These are phyloP conservation scores for Geosmithia flava DNA, from an alignment of 2,329 filamentous ascomycete species.

Conservation along the genomic window DNA sequence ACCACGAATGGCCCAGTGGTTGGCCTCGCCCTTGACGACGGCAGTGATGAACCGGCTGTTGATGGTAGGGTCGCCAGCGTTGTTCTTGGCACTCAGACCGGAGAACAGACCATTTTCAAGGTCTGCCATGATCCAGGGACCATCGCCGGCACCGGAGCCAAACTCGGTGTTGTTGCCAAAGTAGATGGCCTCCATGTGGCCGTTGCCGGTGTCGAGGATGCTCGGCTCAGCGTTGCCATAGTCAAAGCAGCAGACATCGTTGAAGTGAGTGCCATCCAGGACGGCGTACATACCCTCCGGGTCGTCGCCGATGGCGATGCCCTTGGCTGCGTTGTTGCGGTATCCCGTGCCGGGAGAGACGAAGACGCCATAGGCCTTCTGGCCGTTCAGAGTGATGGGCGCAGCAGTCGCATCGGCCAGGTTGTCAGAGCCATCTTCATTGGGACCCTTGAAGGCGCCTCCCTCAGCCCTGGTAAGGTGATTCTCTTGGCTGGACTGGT, in stretches of 20 bases:
- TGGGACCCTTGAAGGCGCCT: slow-evolving; percentile 46
- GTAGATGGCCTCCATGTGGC: slow-evolving; percentile 44
- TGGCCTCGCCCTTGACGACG: slow-evolving; percentile 40
- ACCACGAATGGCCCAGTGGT: slow-evolving; percentile 47
- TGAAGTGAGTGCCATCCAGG: slow-evolving; percentile 47
- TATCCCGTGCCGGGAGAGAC: slow-evolving; percentile 50
- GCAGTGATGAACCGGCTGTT: slow-evolving; percentile 43
- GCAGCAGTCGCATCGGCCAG: slow-evolving; percentile 46
- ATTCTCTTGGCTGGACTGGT: slow-evolving; percentile 50
- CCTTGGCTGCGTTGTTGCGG: slow-evolving; percentile 40
- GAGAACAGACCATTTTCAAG: slow-evolving; percentile 57
- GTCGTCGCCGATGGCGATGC: slow-evolving; percentile 40
- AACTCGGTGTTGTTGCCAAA: slow-evolving; percentile 35
- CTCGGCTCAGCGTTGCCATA: slow-evolving; percentile 45
- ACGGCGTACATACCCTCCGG: slow-evolving; percentile 50
- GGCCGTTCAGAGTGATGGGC: slow-evolving; percentile 45
- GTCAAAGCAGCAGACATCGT: slow-evolving; percentile 42
- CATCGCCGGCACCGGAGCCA: slow-evolving; percentile 42
- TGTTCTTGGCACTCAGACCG: slow-evolving; percentile 29
- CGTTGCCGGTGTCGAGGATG: slow-evolving; percentile 41
- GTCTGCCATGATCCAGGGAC: slow-evolving; percentile 59
- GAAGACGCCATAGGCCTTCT: slow-evolving; percentile 53
- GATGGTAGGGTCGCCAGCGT: slow-evolving; percentile 38
- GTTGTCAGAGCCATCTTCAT: slow-evolving; percentile 44
- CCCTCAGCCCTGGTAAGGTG: slow-evolving; percentile 48